Percentiles rank a stretch among this genome's conserved stretches.
Evolutionary conservation across 148 eudicot species (phyloP).

Genomic region (Salicornia ramosissima): DNA sequence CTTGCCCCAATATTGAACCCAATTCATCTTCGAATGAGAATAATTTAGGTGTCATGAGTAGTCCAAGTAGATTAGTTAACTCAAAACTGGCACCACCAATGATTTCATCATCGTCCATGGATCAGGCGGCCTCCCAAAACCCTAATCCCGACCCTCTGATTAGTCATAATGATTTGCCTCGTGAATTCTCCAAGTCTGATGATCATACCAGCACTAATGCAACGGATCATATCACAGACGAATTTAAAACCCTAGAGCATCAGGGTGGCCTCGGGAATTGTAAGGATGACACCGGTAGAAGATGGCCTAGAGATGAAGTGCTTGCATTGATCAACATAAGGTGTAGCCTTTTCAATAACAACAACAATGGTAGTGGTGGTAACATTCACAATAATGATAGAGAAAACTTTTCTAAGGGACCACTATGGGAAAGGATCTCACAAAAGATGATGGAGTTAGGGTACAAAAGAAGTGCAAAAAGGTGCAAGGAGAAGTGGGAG

Average conservation of each 20-base stretch:
- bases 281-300: slow-evolving; percentile 49
- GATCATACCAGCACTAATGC: slow-evolving; percentile 26
- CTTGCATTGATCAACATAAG: slow-evolving; percentile 73
- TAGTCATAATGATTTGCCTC: background rate
- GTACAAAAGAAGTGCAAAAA: slow-evolving; percentile 72
- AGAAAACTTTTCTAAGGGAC: slow-evolving; percentile 38
- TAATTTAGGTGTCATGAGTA: slow-evolving; percentile 18
- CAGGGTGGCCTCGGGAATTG: slow-evolving; percentile 11
- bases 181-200: background rate
- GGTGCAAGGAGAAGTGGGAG: slow-evolving; percentile 99
- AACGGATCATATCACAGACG: slow-evolving; percentile 16
- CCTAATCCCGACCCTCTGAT: slow-evolving; percentile 29
- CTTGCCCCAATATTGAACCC: slow-evolving; percentile 18
- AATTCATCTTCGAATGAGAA: slow-evolving; percentile 22
- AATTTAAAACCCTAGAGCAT: slow-evolving; percentile 11
- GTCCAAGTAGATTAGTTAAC: slow-evolving; percentile 16
- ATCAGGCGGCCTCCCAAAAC: slow-evolving; percentile 28
- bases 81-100: slow-evolving; percentile 10
- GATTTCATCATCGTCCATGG: slow-evolving; percentile 20
- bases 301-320: slow-evolving; percentile 96
- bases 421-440: slow-evolving; percentile 92
- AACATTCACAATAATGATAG: slow-evolving; percentile 12
- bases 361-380: slow-evolving; percentile 3
- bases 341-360: slow-evolving; percentile 41
- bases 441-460: slow-evolving; percentile 69